These are phyloP conservation scores for Teratosphaeria epicoccoides DNA, from an alignment of 2,329 filamentous ascomycete species.

Conservation along the genomic window DNA sequence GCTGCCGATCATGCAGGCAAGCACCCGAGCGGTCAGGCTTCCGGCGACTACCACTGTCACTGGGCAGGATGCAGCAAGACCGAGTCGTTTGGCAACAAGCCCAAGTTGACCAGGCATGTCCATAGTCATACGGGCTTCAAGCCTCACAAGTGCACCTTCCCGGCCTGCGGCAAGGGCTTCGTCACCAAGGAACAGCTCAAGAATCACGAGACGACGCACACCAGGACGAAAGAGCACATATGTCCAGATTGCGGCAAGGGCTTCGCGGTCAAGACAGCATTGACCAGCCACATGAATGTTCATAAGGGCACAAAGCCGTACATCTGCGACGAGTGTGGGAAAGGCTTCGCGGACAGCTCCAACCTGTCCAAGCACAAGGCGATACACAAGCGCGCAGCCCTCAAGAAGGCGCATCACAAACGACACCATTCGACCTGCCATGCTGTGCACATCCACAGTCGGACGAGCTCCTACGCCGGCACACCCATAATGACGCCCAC, in stretches of 20 bases:
- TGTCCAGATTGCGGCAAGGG: constrained; percentile 41
- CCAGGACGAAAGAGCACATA: constrained; percentile 52
- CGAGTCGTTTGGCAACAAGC: constrained; percentile 47
- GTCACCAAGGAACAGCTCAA: constrained; percentile 58
- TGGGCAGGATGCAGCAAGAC: constrained; percentile 49
- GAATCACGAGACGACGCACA: constrained; percentile 58
- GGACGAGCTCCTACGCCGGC: not conserved
- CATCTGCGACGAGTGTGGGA: constrained; percentile 23
- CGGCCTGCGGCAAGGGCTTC: constrained; percentile 46
- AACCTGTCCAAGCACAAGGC: constrained; percentile 25
- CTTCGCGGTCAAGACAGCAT: constrained; percentile 49
- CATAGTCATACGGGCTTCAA: constrained; percentile 52
- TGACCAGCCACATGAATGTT: constrained; percentile 59
- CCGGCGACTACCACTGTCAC: constrained; percentile 20
- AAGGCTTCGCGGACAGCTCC: constrained; percentile 27
- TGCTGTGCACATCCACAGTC: not conserved
- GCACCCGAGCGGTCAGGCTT: not conserved
- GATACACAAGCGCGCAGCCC: constrained; percentile 7
- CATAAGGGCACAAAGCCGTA: constrained; percentile 39
- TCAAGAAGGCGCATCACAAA: constrained; percentile 4
- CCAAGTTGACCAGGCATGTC: constrained; percentile 55
- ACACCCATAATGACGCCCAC: constrained; percentile 1
- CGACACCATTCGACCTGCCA: not conserved
- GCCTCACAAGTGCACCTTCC: constrained; percentile 40
- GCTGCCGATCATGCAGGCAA: constrained; percentile 7